These are phyloP conservation scores for Seminavis robusta DNA, from an alignment of 108 stramenopile genomes.

Conservation along the genomic window DNA sequence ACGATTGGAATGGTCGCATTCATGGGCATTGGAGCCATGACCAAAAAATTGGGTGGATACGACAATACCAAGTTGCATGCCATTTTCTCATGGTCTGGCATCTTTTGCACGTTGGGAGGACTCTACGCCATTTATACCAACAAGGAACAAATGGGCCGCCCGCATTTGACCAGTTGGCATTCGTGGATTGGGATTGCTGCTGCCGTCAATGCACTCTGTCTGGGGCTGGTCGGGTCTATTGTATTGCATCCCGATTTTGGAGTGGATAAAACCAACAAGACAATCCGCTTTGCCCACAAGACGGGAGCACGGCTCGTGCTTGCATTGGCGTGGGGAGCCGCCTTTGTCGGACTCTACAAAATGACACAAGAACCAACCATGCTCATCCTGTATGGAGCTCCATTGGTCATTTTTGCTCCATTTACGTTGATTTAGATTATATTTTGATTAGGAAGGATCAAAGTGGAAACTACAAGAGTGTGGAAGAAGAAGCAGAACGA, in stretches of 20 bases:
- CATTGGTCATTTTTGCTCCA: conserved; percentile 55
- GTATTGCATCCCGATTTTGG: conserved; percentile 86
- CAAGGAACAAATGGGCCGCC: conserved; percentile 57
- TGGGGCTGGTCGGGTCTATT: conserved; percentile 57
- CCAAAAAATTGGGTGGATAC: conserved; percentile 81
- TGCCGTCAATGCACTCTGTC: conserved; percentile 31
- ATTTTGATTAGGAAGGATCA: not conserved
- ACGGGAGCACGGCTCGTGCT: conserved; percentile 41
- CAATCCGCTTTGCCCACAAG: conserved; percentile 63
- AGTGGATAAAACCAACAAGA: conserved; percentile 70
- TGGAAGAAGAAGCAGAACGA: no score
- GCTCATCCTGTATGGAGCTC: conserved; percentile 48
- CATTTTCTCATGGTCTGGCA: conserved; percentile 50
- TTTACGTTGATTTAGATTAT: conserved; percentile 48
- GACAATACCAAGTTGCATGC: conserved; percentile 82
- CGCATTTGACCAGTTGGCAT: conserved; percentile 60
- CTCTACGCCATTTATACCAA: conserved; percentile 73
- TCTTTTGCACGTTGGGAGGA: conserved; percentile 42
- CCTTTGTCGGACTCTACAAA: conserved; percentile 52
- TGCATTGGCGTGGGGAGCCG: conserved; percentile 51
- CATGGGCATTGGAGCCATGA: conserved; percentile 62
- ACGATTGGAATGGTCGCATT: conserved; percentile 67
- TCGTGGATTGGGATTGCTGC: conserved; percentile 49
- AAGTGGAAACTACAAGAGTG: not conserved
- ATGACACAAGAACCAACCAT: conserved; percentile 44